These are phyloP conservation scores for Aspergillus nomiae DNA, from an alignment of 2,329 filamentous ascomycete species.

Conservation along the genomic window DNA sequence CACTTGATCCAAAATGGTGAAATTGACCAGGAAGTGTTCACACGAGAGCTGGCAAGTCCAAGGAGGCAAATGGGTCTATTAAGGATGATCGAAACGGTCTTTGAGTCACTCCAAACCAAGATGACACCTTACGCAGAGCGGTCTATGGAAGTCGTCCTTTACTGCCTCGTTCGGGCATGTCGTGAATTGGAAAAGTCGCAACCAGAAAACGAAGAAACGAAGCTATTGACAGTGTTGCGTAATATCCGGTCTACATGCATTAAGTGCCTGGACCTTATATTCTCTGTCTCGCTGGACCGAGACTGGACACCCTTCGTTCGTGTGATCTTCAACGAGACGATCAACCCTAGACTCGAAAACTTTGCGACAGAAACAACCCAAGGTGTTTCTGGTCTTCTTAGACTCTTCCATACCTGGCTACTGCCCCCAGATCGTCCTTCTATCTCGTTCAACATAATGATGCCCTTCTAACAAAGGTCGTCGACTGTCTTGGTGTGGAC, in stretches of 20 bases:
- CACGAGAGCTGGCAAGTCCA: constrained; percentile 61
- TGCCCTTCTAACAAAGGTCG: constrained; percentile 66
- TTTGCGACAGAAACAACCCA: constrained; percentile 86
- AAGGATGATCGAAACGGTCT: constrained; percentile 86
- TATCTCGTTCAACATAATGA: constrained; percentile 68
- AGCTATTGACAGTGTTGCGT: constrained; percentile 38
- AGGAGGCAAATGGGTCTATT: constrained; percentile 88
- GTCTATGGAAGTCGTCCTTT: constrained; percentile 76
- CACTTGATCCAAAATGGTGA: constrained; percentile 57
- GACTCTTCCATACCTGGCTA: constrained; percentile 79
- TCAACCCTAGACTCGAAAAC: constrained; percentile 75
- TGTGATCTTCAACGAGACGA: constrained; percentile 70
- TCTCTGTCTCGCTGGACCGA: constrained; percentile 69
- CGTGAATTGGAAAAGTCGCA: constrained; percentile 47
- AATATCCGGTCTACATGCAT: constrained; percentile 64
- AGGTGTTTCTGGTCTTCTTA: constrained; percentile 79
- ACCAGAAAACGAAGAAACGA: constrained; percentile 31
- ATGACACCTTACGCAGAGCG: constrained; percentile 68
- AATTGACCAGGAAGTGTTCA: constrained; percentile 57
- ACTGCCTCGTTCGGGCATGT: constrained; percentile 74
- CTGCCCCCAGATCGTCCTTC: constrained; percentile 63
- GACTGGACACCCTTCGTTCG: constrained; percentile 73
- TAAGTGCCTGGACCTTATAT: constrained; percentile 79
- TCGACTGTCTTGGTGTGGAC: constrained; percentile 69
- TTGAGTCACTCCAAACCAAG: constrained; percentile 78